Evolutionary conservation across 176 grass and related monocot species (phyloP).

Genomic region (Puccinellia tenuiflora): DNA sequence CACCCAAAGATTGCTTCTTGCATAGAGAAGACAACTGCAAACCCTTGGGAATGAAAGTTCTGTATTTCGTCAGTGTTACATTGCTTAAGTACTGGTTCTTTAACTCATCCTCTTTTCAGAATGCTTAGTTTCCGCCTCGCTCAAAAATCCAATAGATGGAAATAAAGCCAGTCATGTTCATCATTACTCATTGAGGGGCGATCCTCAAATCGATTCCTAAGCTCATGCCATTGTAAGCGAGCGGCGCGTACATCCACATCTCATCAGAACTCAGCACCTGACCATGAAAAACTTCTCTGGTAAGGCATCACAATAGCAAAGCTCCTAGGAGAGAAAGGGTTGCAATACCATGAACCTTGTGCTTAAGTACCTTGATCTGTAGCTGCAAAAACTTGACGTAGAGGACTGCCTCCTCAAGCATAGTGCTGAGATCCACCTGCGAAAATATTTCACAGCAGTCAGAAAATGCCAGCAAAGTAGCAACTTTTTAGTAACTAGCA

Average conservation of each 20-base stretch:
- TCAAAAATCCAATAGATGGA: neutral
- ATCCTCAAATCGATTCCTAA: conserved; percentile 69
- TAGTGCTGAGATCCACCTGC: conserved; percentile 83
- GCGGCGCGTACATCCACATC: conserved; percentile 80
- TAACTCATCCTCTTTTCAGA: neutral
- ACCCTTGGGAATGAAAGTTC: neutral
- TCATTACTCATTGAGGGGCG: conserved; percentile 33
- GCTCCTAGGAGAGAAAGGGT: neutral
- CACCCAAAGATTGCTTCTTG: neutral
- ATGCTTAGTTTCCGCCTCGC: neutral
- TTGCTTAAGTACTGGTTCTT: neutral
- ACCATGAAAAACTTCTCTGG: neutral
- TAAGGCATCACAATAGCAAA: conserved; percentile 7
- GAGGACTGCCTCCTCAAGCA: conserved; percentile 75
- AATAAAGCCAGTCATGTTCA: neutral
- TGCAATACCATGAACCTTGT: neutral
- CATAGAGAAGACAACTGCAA: neutral
- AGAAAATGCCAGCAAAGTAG: neutral
- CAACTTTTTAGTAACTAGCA: neutral
- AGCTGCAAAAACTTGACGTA: conserved; percentile 83
- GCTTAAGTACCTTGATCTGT: conserved; percentile 70
- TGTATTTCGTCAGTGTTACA: neutral
- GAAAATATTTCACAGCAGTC: neutral
- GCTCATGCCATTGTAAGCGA: conserved; percentile 78
- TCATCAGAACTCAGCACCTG: conserved; percentile 79